phyloP scores from a whole-genome alignment of 108 stramenopile species.

The Fragilaria crotonensis region DNA sequence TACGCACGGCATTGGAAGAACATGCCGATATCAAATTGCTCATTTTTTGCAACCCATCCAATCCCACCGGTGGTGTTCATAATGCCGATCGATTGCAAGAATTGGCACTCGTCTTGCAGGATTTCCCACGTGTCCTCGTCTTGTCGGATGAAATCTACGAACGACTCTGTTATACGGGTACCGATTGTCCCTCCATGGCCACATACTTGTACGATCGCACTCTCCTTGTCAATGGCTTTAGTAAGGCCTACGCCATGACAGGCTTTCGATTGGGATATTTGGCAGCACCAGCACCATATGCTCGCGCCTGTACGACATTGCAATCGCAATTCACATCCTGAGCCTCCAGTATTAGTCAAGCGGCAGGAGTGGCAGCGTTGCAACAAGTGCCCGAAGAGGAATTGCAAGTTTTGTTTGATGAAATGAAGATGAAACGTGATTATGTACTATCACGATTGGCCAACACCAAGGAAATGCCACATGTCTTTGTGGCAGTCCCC shows the following conservation, averaged over 20 bases:
- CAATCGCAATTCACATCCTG: conserved; percentile 92
- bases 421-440: conserved; percentile 82
- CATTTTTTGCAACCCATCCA: conserved; percentile 96
- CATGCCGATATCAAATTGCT: conserved; percentile 67
- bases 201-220: conserved; percentile 80
- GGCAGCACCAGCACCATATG: conserved; percentile 61
- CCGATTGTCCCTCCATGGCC: conserved; percentile 78
- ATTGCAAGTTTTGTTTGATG: conserved; percentile 55
- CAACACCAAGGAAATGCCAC: conserved; percentile 62
- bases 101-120: conserved; percentile 61
- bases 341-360: conserved; percentile 90
- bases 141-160: conserved; percentile 98
- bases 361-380: conserved; percentile 88
- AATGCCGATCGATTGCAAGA: conserved; percentile 40
- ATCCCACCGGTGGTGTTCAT: conserved; percentile 90
- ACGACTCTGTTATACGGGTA: conserved; percentile 81
- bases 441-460: conserved; percentile 65
- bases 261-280: conserved; percentile 91
- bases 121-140: conserved; percentile 67
- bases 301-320: conserved; percentile 70
- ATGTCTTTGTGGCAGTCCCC: conserved; percentile 53
- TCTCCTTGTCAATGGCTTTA: conserved; percentile 91
- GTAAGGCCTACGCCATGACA: conserved; percentile 97
- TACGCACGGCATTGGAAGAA: conserved; percentile 50
- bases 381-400: conserved; percentile 57